These are phyloP conservation scores for Tanacetum coccineum DNA, from an alignment of 129 eudicot species.

Conservation along the genomic window DNA sequence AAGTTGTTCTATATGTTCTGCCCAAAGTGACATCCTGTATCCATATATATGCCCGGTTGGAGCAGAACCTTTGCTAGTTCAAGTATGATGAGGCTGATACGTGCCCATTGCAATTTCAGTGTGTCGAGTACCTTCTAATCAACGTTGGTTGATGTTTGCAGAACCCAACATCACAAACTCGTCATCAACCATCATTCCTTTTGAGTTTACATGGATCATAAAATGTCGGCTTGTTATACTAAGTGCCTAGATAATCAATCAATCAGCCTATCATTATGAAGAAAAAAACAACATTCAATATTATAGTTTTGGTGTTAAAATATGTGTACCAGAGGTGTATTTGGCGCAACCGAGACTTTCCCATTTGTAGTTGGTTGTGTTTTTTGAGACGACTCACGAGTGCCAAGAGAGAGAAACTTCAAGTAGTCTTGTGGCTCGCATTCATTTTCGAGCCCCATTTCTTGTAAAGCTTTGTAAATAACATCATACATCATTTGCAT, in stretches of 20 bases:
- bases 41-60: neutral
- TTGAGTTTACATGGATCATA: neutral
- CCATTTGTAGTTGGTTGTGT: conserved; percentile 20
- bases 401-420: conserved; percentile 40
- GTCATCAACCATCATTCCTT: neutral
- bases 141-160: neutral
- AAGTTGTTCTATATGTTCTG: too few relatives aligned
- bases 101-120: neutral
- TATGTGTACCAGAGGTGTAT: conserved; percentile 28
- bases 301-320: neutral
- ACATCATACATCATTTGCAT: conserved; percentile 90
- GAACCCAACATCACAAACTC: neutral
- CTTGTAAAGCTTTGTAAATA: conserved; percentile 76
- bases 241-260: conserved; percentile 21
- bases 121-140: neutral
- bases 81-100: neutral
- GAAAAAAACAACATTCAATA: neutral
- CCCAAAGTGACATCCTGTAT: too few relatives aligned
- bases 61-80: neutral
- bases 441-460: conserved; percentile 34
- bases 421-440: conserved; percentile 38
- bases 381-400: conserved; percentile 34
- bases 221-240: neutral
- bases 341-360: conserved; percentile 16
- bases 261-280: neutral